phyloP scores from a whole-genome alignment of 2,329 filamentous ascomycete genomes.

The Juglanconis juglandina region DNA sequence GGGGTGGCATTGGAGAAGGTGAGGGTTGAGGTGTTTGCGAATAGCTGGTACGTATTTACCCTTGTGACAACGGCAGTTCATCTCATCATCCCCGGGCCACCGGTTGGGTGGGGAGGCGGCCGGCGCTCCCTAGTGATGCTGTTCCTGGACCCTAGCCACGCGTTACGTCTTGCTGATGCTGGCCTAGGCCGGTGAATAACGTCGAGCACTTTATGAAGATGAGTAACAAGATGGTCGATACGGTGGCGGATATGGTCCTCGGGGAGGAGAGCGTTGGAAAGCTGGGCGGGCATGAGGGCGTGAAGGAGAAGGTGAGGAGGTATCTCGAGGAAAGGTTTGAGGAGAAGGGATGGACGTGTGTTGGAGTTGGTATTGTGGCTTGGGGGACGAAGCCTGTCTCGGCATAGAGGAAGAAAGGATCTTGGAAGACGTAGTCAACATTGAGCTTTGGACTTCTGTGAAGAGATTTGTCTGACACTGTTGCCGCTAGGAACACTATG shows the following conservation, averaged over 20 bases:
- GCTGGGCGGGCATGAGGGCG: constrained; percentile 33
- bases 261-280: constrained; percentile 24
- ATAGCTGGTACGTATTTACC: constrained; percentile 5
- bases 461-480: too few relatives aligned
- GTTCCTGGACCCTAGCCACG: too few relatives aligned
- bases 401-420: background rate
- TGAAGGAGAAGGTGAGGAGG: constrained; percentile 31
- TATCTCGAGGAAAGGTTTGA: constrained; percentile 39
- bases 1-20: constrained; percentile 32
- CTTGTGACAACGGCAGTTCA: too few relatives aligned
- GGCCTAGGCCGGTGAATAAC: constrained; percentile 27
- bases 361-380: constrained; percentile 30
- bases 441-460: too few relatives aligned
- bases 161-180: too few relatives aligned
- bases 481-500: too few relatives aligned
- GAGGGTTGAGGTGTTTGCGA: constrained; percentile 29
- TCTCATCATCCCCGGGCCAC: too few relatives aligned
- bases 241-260: constrained; percentile 41
- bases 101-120: too few relatives aligned
- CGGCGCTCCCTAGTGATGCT: too few relatives aligned
- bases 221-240: constrained; percentile 38
- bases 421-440: too few relatives aligned
- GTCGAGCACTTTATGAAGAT: constrained; percentile 33
- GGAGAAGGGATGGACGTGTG: constrained; percentile 32
- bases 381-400: constrained; percentile 20